phyloP scores from a whole-genome alignment of 208 protist species.

The Angomonas ambiguus region DNA sequence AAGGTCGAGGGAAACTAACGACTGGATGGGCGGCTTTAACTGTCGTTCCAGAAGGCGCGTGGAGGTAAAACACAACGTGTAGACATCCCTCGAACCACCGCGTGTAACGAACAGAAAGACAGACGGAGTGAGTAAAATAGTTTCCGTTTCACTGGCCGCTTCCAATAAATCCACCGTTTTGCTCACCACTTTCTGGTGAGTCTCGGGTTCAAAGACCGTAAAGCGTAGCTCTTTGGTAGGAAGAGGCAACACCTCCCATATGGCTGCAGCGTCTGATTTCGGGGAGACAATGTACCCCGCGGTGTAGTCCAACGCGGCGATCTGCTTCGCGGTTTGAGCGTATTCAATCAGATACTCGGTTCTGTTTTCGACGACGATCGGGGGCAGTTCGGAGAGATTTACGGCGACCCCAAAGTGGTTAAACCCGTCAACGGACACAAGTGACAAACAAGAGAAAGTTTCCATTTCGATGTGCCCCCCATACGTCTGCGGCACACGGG shows the following conservation, averaged over 20 bases:
- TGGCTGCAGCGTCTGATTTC: not conserved
- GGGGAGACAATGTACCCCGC: not conserved
- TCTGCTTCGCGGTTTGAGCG: not conserved
- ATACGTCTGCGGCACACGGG: not conserved
- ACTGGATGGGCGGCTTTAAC: not conserved
- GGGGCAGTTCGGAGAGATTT: not conserved
- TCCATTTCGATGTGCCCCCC: slow-evolving; percentile 6
- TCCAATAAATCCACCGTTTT: not conserved
- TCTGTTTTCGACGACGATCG: slow-evolving; percentile 47
- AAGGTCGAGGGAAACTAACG: not conserved
- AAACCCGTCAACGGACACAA: slow-evolving; percentile 17
- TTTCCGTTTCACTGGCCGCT: not conserved
- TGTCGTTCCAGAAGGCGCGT: not conserved
- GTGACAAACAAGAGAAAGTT: slow-evolving; percentile 31
- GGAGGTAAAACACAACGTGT: not conserved
- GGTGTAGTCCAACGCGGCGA: not conserved
- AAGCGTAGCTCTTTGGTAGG: not conserved
- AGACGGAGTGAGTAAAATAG: not conserved
- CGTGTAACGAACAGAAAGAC: slow-evolving; percentile 5
- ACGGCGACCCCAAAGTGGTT: slow-evolving; percentile 21
- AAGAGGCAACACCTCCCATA: not conserved
- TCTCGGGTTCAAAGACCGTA: not conserved
- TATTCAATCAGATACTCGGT: slow-evolving; percentile 30
- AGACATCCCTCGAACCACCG: not conserved
- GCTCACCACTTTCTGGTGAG: not conserved